These are phyloP conservation scores for Vicia faba DNA, from an alignment of 306 rosid genomes.

Conservation along the genomic window DNA sequence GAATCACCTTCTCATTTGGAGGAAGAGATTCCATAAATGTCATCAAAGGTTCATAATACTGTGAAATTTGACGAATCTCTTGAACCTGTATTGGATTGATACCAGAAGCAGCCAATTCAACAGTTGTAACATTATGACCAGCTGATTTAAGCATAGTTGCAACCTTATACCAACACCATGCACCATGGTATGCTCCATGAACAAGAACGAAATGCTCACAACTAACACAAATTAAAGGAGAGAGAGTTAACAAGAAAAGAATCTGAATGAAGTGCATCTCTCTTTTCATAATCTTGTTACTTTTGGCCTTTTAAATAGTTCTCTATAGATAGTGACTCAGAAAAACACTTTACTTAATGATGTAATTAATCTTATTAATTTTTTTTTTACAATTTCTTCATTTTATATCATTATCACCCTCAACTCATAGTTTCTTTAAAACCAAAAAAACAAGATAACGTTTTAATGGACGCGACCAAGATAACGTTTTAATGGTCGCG, in stretches of 20 bases:
- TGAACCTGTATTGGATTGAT: conserved; percentile 46
- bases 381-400: no score
- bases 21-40: conserved; percentile 44
- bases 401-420: no score
- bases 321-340: no score
- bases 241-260: conserved; percentile 15
- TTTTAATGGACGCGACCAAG: no score
- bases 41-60: conserved; percentile 47
- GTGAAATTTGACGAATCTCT: conserved; percentile 42
- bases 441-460: no score
- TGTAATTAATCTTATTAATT: no score
- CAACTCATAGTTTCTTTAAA: no score
- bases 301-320: background rate
- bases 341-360: no score
- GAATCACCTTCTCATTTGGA: no score
- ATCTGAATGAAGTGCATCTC: conserved; percentile 17
- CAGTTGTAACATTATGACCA: conserved; percentile 50
- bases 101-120: conserved; percentile 54
- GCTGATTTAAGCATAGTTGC: conserved; percentile 32
- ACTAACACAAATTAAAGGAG: background rate
- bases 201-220: conserved; percentile 48
- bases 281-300: background rate
- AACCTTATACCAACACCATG: conserved; percentile 69
- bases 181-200: conserved; percentile 57
- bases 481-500: no score